phyloP scores from a whole-genome alignment of 2,329 filamentous ascomycete species.

The Xylaria sp. region DNA sequence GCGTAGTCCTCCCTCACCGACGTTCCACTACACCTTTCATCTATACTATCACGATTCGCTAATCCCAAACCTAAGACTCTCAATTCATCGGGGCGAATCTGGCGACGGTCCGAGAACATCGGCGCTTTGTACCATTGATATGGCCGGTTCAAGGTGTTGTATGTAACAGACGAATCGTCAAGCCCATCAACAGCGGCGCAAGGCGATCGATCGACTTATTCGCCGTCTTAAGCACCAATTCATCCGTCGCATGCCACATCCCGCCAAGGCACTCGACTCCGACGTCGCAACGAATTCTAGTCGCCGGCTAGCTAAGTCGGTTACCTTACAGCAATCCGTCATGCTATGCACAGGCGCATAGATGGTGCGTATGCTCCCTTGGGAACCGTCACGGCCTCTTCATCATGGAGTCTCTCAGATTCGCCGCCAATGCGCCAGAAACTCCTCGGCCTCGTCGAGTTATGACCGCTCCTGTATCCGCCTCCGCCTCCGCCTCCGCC shows the following conservation, averaged over 20 bases:
- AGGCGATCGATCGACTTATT: background rate
- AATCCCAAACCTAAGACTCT: background rate
- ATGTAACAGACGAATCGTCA: background rate
- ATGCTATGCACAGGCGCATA: slow-evolving; percentile 38
- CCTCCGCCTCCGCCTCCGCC: slow-evolving; percentile 50
- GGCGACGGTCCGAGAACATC: slow-evolving; percentile 4
- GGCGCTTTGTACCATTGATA: background rate
- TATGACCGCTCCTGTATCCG: slow-evolving; percentile 53
- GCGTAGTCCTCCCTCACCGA: background rate
- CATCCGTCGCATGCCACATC: slow-evolving; percentile 4
- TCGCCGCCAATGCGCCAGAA: slow-evolving; percentile 29
- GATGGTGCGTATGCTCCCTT: slow-evolving; percentile 16
- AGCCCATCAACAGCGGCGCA: background rate
- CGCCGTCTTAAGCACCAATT: background rate
- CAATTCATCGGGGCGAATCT: background rate
- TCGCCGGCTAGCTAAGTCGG: background rate
- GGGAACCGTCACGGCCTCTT: slow-evolving; percentile 3
- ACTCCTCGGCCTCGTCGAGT: slow-evolving; percentile 46
- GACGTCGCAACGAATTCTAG: background rate
- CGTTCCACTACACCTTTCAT: background rate
- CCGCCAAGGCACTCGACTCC: background rate
- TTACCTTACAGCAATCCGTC: slow-evolving; percentile 20
- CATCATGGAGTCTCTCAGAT: slow-evolving; percentile 36
- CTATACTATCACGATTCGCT: background rate
- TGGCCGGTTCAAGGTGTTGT: background rate